Percentiles rank a stretch among this genome's conserved stretches.
phyloP scores from a whole-genome alignment of 2,329 filamentous ascomycete species.

The Ceratocystis harringtonii region DNA sequence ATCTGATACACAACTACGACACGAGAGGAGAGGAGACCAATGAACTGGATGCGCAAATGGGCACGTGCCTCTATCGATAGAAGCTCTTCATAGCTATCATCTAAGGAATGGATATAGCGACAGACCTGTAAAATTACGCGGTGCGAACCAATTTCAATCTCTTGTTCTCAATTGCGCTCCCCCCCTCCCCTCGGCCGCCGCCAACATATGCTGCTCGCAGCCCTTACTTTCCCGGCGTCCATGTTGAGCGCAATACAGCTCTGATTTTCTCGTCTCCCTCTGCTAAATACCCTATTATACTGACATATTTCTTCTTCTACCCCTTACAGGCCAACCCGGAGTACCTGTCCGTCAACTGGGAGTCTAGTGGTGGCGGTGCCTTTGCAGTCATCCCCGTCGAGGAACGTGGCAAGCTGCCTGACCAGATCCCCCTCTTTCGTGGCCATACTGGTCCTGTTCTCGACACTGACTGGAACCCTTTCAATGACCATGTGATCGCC shows the following conservation, averaged over 20 bases:
- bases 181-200: too few relatives aligned
- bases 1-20: background rate
- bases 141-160: too few relatives aligned
- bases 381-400: constrained; percentile 88
- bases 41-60: background rate
- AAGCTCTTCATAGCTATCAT: too few relatives aligned
- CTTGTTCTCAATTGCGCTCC: too few relatives aligned
- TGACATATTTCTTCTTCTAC: background rate
- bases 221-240: background rate
- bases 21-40: background rate
- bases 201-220: background rate
- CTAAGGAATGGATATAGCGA: too few relatives aligned
- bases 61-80: background rate
- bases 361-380: constrained; percentile 84
- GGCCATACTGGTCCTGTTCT: constrained; percentile 91
- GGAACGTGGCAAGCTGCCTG: constrained; percentile 80
- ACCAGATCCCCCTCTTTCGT: constrained; percentile 85
- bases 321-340: constrained; percentile 72
- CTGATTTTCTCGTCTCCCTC: background rate
- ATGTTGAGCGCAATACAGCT: background rate
- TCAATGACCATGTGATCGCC: constrained; percentile 83
- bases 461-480: constrained; percentile 97
- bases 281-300: background rate
- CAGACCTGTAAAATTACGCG: too few relatives aligned
- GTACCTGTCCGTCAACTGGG: constrained; percentile 97